phyloP scores from a whole-genome alignment of 192 early-diverging fungal species.

The Paraglomus brasilianum region DNA sequence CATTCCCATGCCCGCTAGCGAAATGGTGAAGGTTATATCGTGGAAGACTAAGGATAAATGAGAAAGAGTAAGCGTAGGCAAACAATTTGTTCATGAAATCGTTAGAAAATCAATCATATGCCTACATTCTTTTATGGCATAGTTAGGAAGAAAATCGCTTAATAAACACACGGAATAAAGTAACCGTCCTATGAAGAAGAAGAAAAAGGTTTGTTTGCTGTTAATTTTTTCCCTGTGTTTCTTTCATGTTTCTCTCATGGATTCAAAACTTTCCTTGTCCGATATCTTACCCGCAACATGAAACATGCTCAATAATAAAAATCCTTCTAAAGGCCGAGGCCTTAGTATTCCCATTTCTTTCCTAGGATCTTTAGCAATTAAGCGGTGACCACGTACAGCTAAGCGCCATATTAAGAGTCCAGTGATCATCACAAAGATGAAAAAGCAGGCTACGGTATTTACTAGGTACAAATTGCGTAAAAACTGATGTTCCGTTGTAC shows the following conservation, averaged over 20 bases:
- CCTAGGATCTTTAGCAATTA: neutral
- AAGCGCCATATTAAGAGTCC: slow-evolving; percentile 13
- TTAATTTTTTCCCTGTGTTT: too few relatives aligned
- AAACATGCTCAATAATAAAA: slow-evolving; percentile 13
- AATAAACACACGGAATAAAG: too few relatives aligned
- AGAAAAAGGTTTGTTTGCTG: too few relatives aligned
- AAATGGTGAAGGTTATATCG: slow-evolving; percentile 10
- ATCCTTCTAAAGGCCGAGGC: slow-evolving; percentile 15
- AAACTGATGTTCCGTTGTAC: slow-evolving; percentile 4
- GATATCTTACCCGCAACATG: slow-evolving; percentile 11
- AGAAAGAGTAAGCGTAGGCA: neutral
- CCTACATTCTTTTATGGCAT: too few relatives aligned
- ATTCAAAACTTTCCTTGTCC: too few relatives aligned
- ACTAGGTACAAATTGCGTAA: neutral
- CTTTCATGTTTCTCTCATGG: too few relatives aligned
- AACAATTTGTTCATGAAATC: neutral
- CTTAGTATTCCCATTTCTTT: slow-evolving; percentile 10
- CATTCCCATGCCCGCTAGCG: neutral
- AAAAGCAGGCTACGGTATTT: neutral
- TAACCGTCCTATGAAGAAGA: too few relatives aligned
- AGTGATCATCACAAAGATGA: slow-evolving; percentile 8
- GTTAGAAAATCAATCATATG: too few relatives aligned
- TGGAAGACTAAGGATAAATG: slow-evolving; percentile 2
- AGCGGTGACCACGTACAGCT: neutral
- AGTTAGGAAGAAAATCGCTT: too few relatives aligned